Base-by-base conservation (phyloP, 305 asterid genomes). In the Solanum chacoense region DNA sequence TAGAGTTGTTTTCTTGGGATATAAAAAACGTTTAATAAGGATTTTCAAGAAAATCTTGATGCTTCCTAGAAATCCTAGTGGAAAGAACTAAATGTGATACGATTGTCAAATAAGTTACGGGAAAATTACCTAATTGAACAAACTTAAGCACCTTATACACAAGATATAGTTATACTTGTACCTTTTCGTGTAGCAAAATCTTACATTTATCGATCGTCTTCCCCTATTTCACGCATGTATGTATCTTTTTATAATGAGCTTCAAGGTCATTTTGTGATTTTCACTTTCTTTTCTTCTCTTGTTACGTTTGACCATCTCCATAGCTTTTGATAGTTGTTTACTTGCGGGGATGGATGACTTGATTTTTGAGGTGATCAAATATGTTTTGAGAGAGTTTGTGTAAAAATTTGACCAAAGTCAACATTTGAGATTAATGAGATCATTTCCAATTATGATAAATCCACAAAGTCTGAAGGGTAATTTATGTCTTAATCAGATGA, bases 1-100 rank as follows among this genome's bases (percentile, higher is more conserved):
- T 89, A 85, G 90, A 89, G 90, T 88, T 86, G 86, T 91, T 91
- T 91, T 89, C 88, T 88, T 86, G 90, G 91, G 89, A 88, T 90
- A 20, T 63, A 35, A 8, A 74, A 36, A 8, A 18, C 22, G n/a
- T 85, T 88, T 71, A 71, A 18, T 73, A 32, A 76, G 50, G 28
- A 5, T 75, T 75, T 34, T 75, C 83, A 63, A 86, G 88, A 59
- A 88, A 76, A 87, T 31, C 73, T 24, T 16, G 31, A 38, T 85
- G 6, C 9, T 31, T 85, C 45, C 22, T 2, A 31, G n/a, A 28
- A 31, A 31, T 13, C 18, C 5, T 9, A 18, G 26, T 28, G 34
- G 34, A 84, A 42, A 12, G 22, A 45, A 28, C 28, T 6, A 50
- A 84, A 42, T 42, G 18, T 28, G 3, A 84, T 50, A 28, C 11